Evolutionary conservation across 768 basidiomycete species (phyloP).

Genomic region (Pleurotus giganteus): DNA sequence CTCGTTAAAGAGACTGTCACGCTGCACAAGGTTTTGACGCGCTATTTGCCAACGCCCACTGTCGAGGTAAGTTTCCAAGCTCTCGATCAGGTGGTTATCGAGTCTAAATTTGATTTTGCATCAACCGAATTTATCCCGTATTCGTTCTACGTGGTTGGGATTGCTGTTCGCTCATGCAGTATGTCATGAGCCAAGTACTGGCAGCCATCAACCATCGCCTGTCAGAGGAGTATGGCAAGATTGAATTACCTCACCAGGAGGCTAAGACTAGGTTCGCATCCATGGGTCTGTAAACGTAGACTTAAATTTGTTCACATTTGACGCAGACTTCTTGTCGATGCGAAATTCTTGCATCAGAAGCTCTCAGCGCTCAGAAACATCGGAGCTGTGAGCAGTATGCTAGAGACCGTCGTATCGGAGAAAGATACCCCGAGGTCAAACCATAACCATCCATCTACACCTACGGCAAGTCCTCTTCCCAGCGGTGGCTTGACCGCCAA

Average conservation of each 20-base stretch:
- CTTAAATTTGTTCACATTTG: conserved; percentile 11
- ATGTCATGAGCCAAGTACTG: conserved; percentile 94
- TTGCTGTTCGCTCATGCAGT: conserved; percentile 40
- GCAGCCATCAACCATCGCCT: conserved; percentile 90
- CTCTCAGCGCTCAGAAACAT: conserved; percentile 75
- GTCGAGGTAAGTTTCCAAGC: conserved; percentile 66
- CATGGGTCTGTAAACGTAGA: background rate
- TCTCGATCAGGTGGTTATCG: background rate
- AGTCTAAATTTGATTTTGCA: conserved; percentile 12
- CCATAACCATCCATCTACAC: conserved; percentile 16
- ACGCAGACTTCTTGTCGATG: conserved; percentile 76
- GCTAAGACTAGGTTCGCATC: conserved; percentile 75
- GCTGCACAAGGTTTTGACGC: conserved; percentile 91
- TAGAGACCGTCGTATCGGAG: conserved; percentile 84
- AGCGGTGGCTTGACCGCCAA: conserved; percentile 35
- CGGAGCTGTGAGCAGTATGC: conserved; percentile 68
- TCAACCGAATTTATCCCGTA: conserved; percentile 13
- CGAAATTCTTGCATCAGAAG: conserved; percentile 72
- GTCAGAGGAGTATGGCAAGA: conserved; percentile 78
- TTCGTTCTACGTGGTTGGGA: conserved; percentile 13
- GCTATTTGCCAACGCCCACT: conserved; percentile 75
- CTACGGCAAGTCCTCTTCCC: conserved; percentile 28
- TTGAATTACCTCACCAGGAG: conserved; percentile 79
- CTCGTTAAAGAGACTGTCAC: conserved; percentile 94
- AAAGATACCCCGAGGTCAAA: conserved; percentile 52